phyloP scores from a whole-genome alignment of 345 rosid species.

The Diplotaxis tenuifolia region DNA sequence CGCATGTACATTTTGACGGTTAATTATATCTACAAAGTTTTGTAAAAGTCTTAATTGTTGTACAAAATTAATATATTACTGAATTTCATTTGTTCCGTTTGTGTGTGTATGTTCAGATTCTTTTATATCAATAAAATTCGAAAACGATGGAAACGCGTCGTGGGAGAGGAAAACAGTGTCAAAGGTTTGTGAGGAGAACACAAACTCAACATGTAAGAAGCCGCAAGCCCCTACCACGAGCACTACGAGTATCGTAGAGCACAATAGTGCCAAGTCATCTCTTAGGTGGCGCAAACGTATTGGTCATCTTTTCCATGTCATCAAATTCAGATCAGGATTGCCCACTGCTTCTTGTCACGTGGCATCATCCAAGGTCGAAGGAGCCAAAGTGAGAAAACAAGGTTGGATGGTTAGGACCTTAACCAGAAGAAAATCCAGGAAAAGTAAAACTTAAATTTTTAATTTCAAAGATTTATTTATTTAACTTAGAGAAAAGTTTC shows the following conservation, averaged over 20 bases:
- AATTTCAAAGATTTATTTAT: background rate
- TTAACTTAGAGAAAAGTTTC: background rate
- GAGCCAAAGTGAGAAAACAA: slow-evolving; percentile 63
- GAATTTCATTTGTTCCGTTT: background rate
- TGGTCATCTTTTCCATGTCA: slow-evolving; percentile 75
- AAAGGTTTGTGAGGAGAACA: slow-evolving; percentile 50
- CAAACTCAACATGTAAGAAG: slow-evolving; percentile 40
- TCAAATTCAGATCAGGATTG: slow-evolving; percentile 60
- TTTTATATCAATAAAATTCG: slow-evolving; percentile 88
- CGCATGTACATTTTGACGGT: background rate
- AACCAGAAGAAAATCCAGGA: slow-evolving; percentile 63
- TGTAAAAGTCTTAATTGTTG: background rate
- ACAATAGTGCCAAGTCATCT: slow-evolving; percentile 51
- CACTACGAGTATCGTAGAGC: slow-evolving; percentile 64
- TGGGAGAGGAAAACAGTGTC: slow-evolving; percentile 78
- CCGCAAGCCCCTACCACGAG: slow-evolving; percentile 27
- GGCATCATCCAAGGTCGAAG: slow-evolving; percentile 61
- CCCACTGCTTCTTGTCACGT: slow-evolving; percentile 66
- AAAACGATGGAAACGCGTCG: slow-evolving; percentile 72
- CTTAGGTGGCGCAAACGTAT: slow-evolving; percentile 90
- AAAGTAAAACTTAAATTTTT: slow-evolving; percentile 34
- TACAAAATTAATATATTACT: background rate
- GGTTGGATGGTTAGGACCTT: slow-evolving; percentile 79
- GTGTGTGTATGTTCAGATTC: slow-evolving; percentile 53
- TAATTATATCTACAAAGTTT: background rate